These are phyloP conservation scores for Acanthamoeba healyi DNA, from an alignment of 208 protist genomes.

Conservation along the genomic window DNA sequence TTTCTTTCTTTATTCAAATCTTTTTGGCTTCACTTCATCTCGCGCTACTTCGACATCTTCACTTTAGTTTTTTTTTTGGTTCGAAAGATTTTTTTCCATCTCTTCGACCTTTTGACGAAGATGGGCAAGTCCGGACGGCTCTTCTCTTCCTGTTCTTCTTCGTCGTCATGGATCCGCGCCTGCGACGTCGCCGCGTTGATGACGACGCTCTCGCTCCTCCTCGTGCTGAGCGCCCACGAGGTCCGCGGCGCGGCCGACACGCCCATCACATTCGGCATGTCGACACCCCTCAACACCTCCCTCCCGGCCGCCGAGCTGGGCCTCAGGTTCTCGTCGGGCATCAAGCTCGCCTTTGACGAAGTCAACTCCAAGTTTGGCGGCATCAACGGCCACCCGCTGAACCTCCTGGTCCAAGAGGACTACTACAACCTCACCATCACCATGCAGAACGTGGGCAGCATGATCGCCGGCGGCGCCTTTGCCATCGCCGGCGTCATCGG, in stretches of 20 bases:
- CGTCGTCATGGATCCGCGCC: neutral
- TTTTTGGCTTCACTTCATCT: too few relatives aligned
- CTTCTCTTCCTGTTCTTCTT: neutral
- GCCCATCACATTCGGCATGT: constrained; percentile 32
- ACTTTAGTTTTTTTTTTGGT: neutral
- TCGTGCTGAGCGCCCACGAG: neutral
- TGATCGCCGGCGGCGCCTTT: neutral
- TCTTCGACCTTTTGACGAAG: too few relatives aligned
- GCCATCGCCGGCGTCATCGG: constrained; percentile 38
- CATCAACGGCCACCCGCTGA: neutral
- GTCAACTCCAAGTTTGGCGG: neutral
- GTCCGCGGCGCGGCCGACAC: neutral
- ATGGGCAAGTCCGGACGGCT: too few relatives aligned
- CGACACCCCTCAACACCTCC: neutral
- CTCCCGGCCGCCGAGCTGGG: neutral
- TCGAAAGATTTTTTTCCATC: too few relatives aligned
- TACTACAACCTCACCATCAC: neutral
- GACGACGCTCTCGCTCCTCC: neutral
- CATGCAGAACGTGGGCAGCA: neutral
- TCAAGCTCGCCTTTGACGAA: constrained; percentile 10
- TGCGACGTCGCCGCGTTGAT: neutral
- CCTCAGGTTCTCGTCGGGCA: neutral
- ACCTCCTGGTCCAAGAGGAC: neutral
- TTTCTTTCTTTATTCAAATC: neutral
- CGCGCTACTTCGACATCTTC: too few relatives aligned